These are phyloP conservation scores for Achaetomiella virescens DNA, from an alignment of 495 filamentous ascomycete species.

Conservation along the genomic window DNA sequence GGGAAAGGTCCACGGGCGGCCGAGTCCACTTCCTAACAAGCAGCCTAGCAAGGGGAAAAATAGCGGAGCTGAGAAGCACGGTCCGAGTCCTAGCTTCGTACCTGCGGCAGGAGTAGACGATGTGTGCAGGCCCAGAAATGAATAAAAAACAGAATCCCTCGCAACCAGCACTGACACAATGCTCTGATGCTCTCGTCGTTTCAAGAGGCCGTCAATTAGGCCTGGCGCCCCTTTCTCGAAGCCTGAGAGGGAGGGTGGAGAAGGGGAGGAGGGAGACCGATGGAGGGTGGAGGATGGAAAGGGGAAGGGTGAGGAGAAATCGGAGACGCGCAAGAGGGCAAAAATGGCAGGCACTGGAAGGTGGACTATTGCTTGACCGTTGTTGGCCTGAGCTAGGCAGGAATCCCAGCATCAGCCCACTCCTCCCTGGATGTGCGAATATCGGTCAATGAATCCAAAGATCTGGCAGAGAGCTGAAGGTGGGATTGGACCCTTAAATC, in stretches of 20 bases:
- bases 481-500: too few relatives aligned
- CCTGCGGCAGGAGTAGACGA: slow-evolving; percentile 9
- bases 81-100: slow-evolving; percentile 10
- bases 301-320: slow-evolving; percentile 20
- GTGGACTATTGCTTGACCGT: background rate
- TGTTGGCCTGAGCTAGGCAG: background rate
- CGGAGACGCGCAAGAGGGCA: slow-evolving; percentile 9
- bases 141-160: background rate
- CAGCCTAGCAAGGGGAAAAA: slow-evolving; percentile 4
- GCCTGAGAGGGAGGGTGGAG: slow-evolving; percentile 16
- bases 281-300: slow-evolving; percentile 14
- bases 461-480: too few relatives aligned
- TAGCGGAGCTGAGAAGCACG: slow-evolving; percentile 18
- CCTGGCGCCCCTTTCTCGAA: slow-evolving; percentile 16
- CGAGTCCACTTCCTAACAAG: slow-evolving; percentile 12
- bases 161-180: background rate
- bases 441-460: too few relatives aligned
- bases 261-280: slow-evolving; percentile 4
- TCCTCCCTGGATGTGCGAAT: too few relatives aligned
- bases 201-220: background rate
- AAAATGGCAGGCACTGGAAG: slow-evolving; percentile 5
- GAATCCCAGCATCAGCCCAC: background rate
- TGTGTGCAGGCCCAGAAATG: background rate
- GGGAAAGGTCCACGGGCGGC: slow-evolving; percentile 11
- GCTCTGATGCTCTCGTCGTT: slow-evolving; percentile 2